Base-by-base conservation (phyloP, 352 stramenopile species). In the Pilasporangium apinafurcum region DNA sequence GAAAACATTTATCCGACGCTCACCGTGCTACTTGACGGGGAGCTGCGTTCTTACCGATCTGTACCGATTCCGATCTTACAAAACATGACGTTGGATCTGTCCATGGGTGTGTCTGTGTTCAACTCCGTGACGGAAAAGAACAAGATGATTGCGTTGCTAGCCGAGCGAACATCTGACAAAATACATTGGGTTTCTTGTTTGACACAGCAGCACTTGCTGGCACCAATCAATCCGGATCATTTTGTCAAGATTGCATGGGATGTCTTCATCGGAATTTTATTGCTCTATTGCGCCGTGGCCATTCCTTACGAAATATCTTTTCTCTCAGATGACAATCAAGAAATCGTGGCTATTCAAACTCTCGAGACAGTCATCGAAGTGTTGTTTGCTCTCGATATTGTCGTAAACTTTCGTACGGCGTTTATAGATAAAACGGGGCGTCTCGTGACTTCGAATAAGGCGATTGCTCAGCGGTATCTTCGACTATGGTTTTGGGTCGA, bases 51-150 rank as follows among this genome's bases (percentile, higher is more conserved):
- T 6, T 88, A 88, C 55, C 68, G 70, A 0, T 73, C 69, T 0
- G 47, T 88, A n/a, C 76, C 76, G 5, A 59, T 86, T 1, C 42
- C 59, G 13, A 64, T 88, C 22, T 46, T 88, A 10, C 59, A 82
- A 35, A 65, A 60, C 10, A 70, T 88, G 31, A 80, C 78, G 4
- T 59, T 88, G 14, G 72, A 88, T 22, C 47, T 88, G 3, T 86
- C 72, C 10, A 85, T 88, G 76, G 76, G 76, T 1, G 59, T 88
- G 16, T 88, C 76, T 0, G 76, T 88, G 1, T 88, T 88, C 44
- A 88, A 88, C 41, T 88, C 76, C 2, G 56, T 46, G 1, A 74
- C 65, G 3, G 76, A 88, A 33, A 88, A 86, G 35, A 65, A 77
- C 40, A 75, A 75, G 9, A 84, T 86, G 70, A 75, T 75, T 33